A percentile compares a stretch with the other conserved stretches of the same genome.
These are phyloP conservation scores for Glebionis coronaria DNA, from an alignment of 129 eudicot species.

Conservation along the genomic window DNA sequence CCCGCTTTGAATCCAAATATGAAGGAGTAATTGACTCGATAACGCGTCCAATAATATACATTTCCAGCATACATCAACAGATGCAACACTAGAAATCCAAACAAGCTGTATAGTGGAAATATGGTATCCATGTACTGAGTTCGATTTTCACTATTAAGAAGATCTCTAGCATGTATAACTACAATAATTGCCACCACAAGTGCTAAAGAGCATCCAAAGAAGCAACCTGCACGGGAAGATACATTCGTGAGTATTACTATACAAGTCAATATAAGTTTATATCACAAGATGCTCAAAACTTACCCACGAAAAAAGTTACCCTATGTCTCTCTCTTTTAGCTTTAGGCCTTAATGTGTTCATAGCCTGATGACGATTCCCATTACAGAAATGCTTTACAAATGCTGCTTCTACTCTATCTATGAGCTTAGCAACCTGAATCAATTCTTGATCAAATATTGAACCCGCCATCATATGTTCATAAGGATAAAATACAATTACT, in stretches of 20 bases:
- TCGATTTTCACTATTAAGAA: conserved; percentile 41
- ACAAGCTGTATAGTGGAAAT: conserved; percentile 67
- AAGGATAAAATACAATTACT: not conserved
- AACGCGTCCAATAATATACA: conserved; percentile 41
- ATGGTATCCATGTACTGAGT: conserved; percentile 55
- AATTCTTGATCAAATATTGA: not conserved
- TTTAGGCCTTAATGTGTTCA: conserved; percentile 46
- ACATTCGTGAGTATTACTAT: not conserved
- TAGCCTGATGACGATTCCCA: conserved; percentile 51
- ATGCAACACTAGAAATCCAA: conserved; percentile 47
- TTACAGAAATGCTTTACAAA: conserved; percentile 58
- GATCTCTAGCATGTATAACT: conserved; percentile 35
- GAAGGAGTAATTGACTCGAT: conserved; percentile 47
- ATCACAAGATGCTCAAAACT: conserved; percentile 11
- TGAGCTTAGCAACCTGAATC: conserved; percentile 41
- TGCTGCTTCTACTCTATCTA: conserved; percentile 55
- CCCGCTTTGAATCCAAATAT: conserved; percentile 50
- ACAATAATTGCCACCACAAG: conserved; percentile 45
- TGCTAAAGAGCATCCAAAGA: conserved; percentile 66
- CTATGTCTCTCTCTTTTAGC: conserved; percentile 48
- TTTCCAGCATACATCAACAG: conserved; percentile 40
- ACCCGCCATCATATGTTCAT: not conserved
- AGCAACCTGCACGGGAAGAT: conserved; percentile 42
- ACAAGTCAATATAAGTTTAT: conserved; percentile 4
- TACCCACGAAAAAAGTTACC: conserved; percentile 48